Evolutionary conservation across 2,329 filamentous ascomycete genomes (phyloP).

Genomic region (Penicillium psychrosexuale): DNA sequence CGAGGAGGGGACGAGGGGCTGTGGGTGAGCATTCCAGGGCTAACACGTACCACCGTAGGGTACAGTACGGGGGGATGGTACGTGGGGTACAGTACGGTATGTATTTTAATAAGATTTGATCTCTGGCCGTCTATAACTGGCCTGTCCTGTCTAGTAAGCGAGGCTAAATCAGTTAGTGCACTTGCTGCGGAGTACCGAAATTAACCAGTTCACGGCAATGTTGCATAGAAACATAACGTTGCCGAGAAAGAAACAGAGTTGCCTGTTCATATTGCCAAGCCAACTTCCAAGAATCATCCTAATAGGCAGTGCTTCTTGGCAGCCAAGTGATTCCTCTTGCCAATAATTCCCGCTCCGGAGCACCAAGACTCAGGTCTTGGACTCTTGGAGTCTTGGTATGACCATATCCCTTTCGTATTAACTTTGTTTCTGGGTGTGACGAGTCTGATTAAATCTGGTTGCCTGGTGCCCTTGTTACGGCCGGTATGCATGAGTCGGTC

Average conservation of each 20-base stretch:
- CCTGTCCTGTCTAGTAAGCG: neutral
- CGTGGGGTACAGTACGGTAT: no score
- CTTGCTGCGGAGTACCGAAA: no score
- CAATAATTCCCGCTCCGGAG: conserved; percentile 26
- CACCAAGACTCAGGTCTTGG: conserved; percentile 8
- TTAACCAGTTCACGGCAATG: no score
- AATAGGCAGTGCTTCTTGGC: conserved; percentile 24
- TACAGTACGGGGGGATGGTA: neutral
- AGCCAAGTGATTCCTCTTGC: conserved; percentile 28
- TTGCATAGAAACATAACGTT: neutral
- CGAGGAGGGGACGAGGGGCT: conserved; percentile 13
- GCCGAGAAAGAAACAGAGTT: neutral
- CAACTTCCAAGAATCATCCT: conserved; percentile 7
- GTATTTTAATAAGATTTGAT: no score
- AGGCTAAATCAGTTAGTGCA: neutral
- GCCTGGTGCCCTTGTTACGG: conserved; percentile 5
- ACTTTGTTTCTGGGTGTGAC: neutral
- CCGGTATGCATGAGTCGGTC: conserved; percentile 3
- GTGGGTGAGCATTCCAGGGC: conserved; percentile 15
- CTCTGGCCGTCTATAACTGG: neutral
- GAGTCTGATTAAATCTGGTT: conserved; percentile 6
- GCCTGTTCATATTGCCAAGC: conserved; percentile 16
- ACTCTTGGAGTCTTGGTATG: conserved; percentile 18
- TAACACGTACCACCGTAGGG: conserved; percentile 9
- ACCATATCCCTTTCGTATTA: neutral